phyloP scores from a whole-genome alignment of 75 land plant genomes.

The Cunninghamia lanceolata region DNA sequence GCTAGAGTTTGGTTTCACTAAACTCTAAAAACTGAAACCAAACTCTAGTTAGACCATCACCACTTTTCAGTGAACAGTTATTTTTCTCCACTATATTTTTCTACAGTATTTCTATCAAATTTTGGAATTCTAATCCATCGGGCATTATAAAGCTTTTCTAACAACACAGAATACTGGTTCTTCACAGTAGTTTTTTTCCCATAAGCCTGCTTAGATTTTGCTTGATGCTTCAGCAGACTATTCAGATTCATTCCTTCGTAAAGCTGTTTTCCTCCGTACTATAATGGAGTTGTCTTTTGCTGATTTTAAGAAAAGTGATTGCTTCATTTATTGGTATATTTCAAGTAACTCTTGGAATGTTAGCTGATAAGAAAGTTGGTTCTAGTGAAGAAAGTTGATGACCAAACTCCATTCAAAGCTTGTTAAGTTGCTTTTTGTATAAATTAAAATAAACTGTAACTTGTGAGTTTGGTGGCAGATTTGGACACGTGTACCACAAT shows the following conservation, averaged over 20 bases:
- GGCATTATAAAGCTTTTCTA: neutral
- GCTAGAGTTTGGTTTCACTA: neutral
- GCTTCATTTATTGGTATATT: neutral
- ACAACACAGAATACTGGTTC: neutral
- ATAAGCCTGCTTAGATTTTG: neutral
- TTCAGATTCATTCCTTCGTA: neutral
- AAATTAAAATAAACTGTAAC: neutral
- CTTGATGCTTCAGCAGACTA: neutral
- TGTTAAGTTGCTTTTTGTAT: neutral
- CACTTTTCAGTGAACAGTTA: too few relatives aligned
- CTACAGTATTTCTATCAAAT: neutral
- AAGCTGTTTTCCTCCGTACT: neutral
- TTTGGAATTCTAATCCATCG: neutral
- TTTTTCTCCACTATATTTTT: too few relatives aligned
- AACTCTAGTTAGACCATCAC: too few relatives aligned
- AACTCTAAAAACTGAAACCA: too few relatives aligned
- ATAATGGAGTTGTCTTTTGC: neutral
- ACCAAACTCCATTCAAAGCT: neutral
- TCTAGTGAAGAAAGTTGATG: neutral
- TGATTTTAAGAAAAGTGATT: neutral
- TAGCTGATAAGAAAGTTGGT: neutral
- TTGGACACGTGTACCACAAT: slow-evolving; percentile 84
- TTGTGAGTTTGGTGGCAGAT: slow-evolving; percentile 44
- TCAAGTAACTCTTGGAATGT: neutral
- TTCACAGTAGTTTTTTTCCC: neutral